These are phyloP conservation scores for Aspergillus brasiliensis DNA, from an alignment of 2,329 filamentous ascomycete species.

Conservation along the genomic window DNA sequence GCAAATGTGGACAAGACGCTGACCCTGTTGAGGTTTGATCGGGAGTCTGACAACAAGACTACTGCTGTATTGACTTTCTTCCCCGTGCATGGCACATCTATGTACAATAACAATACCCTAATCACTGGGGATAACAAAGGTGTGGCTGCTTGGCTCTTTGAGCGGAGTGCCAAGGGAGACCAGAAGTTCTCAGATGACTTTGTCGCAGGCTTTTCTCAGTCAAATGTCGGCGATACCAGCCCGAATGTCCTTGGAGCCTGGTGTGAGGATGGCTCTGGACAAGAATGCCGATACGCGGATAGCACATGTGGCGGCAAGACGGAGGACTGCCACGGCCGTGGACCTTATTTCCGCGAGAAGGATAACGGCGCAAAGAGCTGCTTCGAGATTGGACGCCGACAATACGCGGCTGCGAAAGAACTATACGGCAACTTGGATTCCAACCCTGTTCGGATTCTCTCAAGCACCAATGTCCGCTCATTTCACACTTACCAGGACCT, in stretches of 20 bases:
- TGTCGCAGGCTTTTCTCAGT: constrained; percentile 89
- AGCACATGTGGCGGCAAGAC: constrained; percentile 69
- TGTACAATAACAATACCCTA: constrained; percentile 88
- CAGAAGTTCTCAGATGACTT: constrained; percentile 65
- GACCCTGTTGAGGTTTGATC: constrained; percentile 76
- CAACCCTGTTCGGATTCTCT: constrained; percentile 46
- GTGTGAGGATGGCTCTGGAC: constrained; percentile 80
- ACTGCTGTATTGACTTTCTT: constrained; percentile 88
- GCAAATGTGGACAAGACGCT: constrained; percentile 72
- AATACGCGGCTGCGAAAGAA: constrained; percentile 46
- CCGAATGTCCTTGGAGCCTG: constrained; percentile 86
- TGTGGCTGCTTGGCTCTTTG: constrained; percentile 82
- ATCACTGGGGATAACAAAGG: constrained; percentile 96
- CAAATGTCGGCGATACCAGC: constrained; percentile 86
- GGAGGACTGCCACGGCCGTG: constrained; percentile 48
- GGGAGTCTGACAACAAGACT: constrained; percentile 72
- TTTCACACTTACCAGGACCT: constrained; percentile 88
- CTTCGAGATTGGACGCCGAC: constrained; percentile 52
- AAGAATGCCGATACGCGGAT: constrained; percentile 60
- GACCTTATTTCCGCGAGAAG: constrained; percentile 47
- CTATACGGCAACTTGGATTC: constrained; percentile 60
- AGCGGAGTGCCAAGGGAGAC: constrained; percentile 64
- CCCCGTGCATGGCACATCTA: constrained; percentile 85
- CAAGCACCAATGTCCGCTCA: constrained; percentile 70
- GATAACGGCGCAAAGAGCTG: constrained; percentile 53